Base-by-base conservation (phyloP, 2,329 filamentous ascomycete genomes). In the Pyricularia grisea region DNA sequence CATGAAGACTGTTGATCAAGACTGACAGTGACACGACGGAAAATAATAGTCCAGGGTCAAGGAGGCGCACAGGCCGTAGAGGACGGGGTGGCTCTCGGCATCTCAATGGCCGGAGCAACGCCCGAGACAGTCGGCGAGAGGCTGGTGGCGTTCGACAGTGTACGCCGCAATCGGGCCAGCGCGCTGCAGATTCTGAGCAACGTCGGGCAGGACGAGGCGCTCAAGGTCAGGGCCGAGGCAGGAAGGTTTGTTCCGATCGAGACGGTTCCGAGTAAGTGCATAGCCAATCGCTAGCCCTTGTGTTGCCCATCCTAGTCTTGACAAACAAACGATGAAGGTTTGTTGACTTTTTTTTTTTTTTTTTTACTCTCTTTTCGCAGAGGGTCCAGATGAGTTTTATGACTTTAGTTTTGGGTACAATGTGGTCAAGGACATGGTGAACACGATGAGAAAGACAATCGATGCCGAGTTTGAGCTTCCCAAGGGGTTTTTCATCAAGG, bases 31-130 rank as follows among this genome's bases (percentile, higher is more conserved):
- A 71, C 68, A n/a, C 4, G 1, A 1, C n/a, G n/a, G 30, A 20
- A 11, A 23, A 28, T 9, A 17, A 30, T 65, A 78, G 79, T 80
- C 68, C 80, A 81, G 68, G 79, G 77, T 12, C 80, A 78, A 70
- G 77, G 77, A 10, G 77, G 75, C 11, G 75, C 74, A 25, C 76
- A 77, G 68, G 73, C 73, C n/a, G 74, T 78, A 27, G 77, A 78
- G 69, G 77, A 78, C 66, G 77, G 73, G 27, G 71, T 76, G 12
- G 75, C 73, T 1, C 71, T 78, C 17, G 77, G 77, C 25, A 73
- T 77, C 36, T 71, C 73, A n/a, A 67, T 78, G 7, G 66, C 68
- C 33, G 73, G 73, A 5, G 74, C 73, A 17, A 72, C 67, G 3
- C 66, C 64, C 9, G 70, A 73, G 7, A 68, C 72, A 1, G 67